A percentile compares a stretch with the other conserved stretches of the same genome.
Evolutionary conservation across 257 asterid species (phyloP).

Genomic region (Ilex aquifolium): DNA sequence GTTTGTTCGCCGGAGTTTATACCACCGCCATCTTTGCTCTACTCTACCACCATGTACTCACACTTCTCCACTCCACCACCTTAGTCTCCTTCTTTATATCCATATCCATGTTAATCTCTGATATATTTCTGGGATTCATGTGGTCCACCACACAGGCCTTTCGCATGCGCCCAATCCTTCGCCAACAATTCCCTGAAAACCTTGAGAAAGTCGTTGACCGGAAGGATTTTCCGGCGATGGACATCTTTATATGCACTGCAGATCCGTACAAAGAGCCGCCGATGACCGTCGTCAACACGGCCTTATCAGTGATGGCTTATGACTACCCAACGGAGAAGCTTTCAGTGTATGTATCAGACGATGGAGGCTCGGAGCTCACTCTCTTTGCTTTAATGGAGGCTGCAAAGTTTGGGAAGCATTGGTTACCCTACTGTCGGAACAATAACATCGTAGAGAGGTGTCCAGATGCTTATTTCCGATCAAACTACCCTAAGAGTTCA

Average conservation of each 20-base stretch:
- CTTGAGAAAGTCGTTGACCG: neutral
- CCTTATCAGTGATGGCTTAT: slow-evolving; percentile 59
- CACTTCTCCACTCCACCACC: slow-evolving; percentile 29
- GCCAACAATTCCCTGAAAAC: slow-evolving; percentile 34
- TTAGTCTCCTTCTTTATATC: slow-evolving; percentile 16
- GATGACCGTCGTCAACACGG: slow-evolving; percentile 47
- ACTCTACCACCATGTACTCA: slow-evolving; percentile 40
- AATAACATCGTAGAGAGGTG: slow-evolving; percentile 36
- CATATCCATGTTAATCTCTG: slow-evolving; percentile 31
- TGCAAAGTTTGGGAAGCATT: slow-evolving; percentile 41
- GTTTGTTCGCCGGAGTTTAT: slow-evolving; percentile 54
- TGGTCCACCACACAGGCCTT: slow-evolving; percentile 53
- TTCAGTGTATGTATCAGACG: slow-evolving; percentile 67
- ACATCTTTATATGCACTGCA: slow-evolving; percentile 66
- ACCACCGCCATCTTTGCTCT: slow-evolving; percentile 30
- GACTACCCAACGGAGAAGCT: slow-evolving; percentile 64
- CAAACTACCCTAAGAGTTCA: neutral
- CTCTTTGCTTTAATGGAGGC: slow-evolving; percentile 63
- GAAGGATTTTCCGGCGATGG: slow-evolving; percentile 43
- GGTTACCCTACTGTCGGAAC: slow-evolving; percentile 63
- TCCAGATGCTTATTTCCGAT: slow-evolving; percentile 41
- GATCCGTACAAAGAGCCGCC: slow-evolving; percentile 78
- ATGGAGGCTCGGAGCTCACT: slow-evolving; percentile 63
- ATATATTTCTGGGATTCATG: slow-evolving; percentile 43
- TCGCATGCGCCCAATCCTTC: slow-evolving; percentile 34